phyloP scores from a whole-genome alignment of 2,329 filamentous ascomycete species.

The Aspergillus hortae region DNA sequence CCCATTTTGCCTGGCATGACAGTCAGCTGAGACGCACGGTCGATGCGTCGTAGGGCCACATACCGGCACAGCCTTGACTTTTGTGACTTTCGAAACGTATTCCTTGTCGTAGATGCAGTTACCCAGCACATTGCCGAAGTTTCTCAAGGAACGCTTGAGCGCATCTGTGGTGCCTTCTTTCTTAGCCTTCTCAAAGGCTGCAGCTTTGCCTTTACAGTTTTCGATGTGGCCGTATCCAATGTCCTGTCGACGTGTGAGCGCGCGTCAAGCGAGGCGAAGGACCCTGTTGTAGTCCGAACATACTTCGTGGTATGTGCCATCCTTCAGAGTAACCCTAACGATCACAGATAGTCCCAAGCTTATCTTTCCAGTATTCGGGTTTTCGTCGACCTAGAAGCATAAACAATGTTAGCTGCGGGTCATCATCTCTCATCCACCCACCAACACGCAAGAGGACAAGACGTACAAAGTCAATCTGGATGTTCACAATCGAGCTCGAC shows the following conservation, averaged over 20 bases:
- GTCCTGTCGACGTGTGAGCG: conserved; percentile 51
- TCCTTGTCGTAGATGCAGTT: conserved; percentile 98
- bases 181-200: conserved; percentile 97
- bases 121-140: conserved; percentile 93
- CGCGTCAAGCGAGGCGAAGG: neutral
- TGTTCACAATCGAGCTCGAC: conserved; percentile 92
- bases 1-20: conserved; percentile 59
- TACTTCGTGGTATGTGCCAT: conserved; percentile 91
- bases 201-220: conserved; percentile 91
- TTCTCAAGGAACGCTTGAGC: conserved; percentile 81
- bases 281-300: neutral
- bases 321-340: conserved; percentile 81
- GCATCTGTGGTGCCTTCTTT: conserved; percentile 97
- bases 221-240: conserved; percentile 96
- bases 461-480: conserved; percentile 84
- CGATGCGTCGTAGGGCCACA: conserved; percentile 9
- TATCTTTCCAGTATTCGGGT: conserved; percentile 71
- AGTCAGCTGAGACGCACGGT: conserved; percentile 11
- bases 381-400: conserved; percentile 66
- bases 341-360: conserved; percentile 86
- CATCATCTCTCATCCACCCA: neutral
- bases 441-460: neutral
- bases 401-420: conserved; percentile 1
- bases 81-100: conserved; percentile 84
- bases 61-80: conserved; percentile 72